Evolutionary conservation across 2,329 filamentous ascomycete genomes (phyloP).

Genomic region (Boeremia exigua): DNA sequence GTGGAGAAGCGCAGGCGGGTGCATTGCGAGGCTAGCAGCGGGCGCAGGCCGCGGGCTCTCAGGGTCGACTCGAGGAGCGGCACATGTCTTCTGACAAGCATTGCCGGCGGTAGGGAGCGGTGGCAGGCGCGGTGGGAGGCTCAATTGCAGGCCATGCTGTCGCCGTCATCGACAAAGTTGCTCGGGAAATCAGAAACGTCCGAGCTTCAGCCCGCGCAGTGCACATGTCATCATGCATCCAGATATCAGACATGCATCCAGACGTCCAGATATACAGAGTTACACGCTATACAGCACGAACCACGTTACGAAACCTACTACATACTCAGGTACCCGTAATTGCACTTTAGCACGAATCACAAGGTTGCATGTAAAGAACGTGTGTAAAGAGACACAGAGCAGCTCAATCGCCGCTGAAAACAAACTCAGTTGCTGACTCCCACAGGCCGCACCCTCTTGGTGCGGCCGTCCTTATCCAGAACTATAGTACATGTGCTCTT

Average conservation of each 20-base stretch:
- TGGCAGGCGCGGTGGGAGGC: conserved; percentile 12
- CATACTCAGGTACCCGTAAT: background rate
- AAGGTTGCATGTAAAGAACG: background rate
- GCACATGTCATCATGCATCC: conserved; percentile 4
- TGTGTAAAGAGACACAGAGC: conserved; percentile 18
- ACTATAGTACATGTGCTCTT: conserved; percentile 36
- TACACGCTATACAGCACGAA: too few relatives aligned
- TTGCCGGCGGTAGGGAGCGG: conserved; percentile 38
- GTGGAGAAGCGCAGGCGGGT: conserved; percentile 23
- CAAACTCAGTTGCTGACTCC: conserved; percentile 10
- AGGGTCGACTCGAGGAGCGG: conserved; percentile 41
- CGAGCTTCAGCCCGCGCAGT: conserved; percentile 26
- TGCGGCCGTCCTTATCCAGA: conserved; percentile 21
- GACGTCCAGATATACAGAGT: too few relatives aligned
- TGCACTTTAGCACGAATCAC: background rate
- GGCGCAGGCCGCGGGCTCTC: conserved; percentile 32
- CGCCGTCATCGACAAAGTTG: conserved; percentile 17
- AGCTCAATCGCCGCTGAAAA: conserved; percentile 24
- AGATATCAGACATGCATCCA: too few relatives aligned
- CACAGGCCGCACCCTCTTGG: background rate
- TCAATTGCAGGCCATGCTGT: conserved; percentile 18
- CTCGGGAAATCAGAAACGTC: conserved; percentile 7
- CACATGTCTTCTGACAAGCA: conserved; percentile 47
- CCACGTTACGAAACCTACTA: too few relatives aligned
- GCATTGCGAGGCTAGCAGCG: conserved; percentile 26